Evolutionary conservation across 805 yeast genomes (phyloP), one percentile per base, ranked within the genome.

Genomic region (Hanseniaspora mollemarum): DNA sequence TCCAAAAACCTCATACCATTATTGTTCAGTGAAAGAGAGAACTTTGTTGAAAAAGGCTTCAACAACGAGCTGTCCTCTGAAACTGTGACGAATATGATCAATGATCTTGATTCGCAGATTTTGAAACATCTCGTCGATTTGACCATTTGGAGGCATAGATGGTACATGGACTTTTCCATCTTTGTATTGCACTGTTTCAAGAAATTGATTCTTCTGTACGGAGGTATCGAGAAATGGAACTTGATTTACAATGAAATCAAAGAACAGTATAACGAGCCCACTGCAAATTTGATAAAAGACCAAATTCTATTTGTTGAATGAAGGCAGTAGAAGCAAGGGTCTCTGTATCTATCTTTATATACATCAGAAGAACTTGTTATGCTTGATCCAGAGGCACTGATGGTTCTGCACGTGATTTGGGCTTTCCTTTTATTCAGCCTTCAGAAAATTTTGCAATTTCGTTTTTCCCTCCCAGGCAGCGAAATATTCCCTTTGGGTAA

Each of bases 101-200:
- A 59, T 32, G 64, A 59, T 21, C 50, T 63, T n/a, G 78, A 80
- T 59, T 75, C 72, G 46, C 71, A 73, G 55, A 77, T 86, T 12
- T 70, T 88, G 53, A 87, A 82, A 52, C 68, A 81, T 21, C 67
- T 80, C 52, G 85, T 88, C 32, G 83, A 83, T 59, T 69, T 92
- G 49, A 69, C 82, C n/a, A 94, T 92, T n/a, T 94, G 97, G 96
- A 83, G 87, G 62, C 96, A 88, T 65, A 77, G 98, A 61, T 92
- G 98, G 98, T 94, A 90, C 67, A 76, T 81, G 56, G 96, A 90
- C 57, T 90, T 87, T 61, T 80, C 94, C 8, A 84, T 94, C 19
- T 70, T 70, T 43, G 69, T 87, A 43, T 61, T 80, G n/a, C 62
- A 67, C n/a, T 68, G 78, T 0, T 66, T 87, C 53, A 68, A 44